Evolutionary conservation across 345 rosid species (phyloP), one percentile per base, ranked within the genome.

Genomic region (Alliaria petiolata): DNA sequence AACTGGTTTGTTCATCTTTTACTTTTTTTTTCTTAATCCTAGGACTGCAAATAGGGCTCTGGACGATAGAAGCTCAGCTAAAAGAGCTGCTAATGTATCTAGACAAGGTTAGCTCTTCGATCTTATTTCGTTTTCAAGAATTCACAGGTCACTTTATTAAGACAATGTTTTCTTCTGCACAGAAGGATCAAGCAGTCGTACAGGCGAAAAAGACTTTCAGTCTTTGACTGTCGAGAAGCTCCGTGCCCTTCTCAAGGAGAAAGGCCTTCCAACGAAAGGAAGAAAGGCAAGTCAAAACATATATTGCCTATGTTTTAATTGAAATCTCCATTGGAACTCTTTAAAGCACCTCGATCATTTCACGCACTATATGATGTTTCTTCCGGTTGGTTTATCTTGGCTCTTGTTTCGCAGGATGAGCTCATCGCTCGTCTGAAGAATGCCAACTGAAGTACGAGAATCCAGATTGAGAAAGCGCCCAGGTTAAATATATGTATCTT

Each of bases 221-320:
- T 83, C 86, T 75, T 81, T 87, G 74, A 93, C 92, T 0, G 96
- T 91, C 4, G 98, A 93, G 78, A 85, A 83, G 79, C 98, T 93
- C 2, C 96, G 97, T 5, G 89, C 84, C 10, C 89, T 89, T 64
- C 87, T 93, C 47, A 93, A 83, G 76, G 96, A 86, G 74, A 80
- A 71, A 53, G 89, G 95, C 54, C 91, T 93, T 78, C 82, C 96
- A 62, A 51, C 76, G 20, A 91, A 71, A 78, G 96, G 97, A 67
- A 93, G 85, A 82, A 93, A 93, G 93, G 97, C 75, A 79, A 71
- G 92, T 75, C 44, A 3, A 14, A 28, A 8, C 14, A 22, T 22
- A n/a, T 39, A 4, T n/a, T 34, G 5, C 3, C 40, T 8, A 2
- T 67, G 11, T 9, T 45, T 56, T 28, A 17, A 25, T 26, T 38